Conservation (phyloP, 2,329 filamentous ascomycete genomes). For the Coleophoma eucalyptorum region DNA sequence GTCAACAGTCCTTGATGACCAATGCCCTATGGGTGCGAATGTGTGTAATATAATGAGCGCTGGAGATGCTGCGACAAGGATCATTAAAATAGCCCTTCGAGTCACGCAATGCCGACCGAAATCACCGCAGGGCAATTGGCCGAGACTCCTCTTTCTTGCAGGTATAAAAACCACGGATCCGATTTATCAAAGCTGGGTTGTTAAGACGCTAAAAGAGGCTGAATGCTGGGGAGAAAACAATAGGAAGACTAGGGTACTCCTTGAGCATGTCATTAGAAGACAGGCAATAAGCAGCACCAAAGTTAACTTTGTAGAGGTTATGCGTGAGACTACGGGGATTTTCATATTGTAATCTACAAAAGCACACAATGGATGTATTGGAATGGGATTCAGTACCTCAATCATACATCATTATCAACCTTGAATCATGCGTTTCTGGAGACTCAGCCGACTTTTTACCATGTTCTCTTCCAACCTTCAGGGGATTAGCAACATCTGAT, state of each 20-base stretch:
- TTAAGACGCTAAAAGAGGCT: background rate
- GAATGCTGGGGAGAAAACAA: background rate
- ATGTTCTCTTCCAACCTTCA: too few relatives aligned
- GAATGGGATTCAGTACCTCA: too few relatives aligned
- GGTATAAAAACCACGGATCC: background rate
- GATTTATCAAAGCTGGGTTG: background rate
- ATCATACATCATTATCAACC: too few relatives aligned
- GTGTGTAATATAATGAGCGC: too few relatives aligned
- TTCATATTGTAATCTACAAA: too few relatives aligned
- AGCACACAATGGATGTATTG: too few relatives aligned
- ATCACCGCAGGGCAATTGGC: background rate
- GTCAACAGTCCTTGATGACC: background rate
- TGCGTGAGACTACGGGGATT: background rate
- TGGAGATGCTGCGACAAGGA: too few relatives aligned
- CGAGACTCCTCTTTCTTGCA: background rate
- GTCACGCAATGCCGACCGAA: background rate
- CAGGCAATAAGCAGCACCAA: background rate
- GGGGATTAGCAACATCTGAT: too few relatives aligned
- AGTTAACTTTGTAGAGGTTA: background rate
- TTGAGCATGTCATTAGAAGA: background rate
- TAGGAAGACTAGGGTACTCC: background rate
- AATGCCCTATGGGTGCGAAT: background rate
- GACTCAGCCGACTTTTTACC: too few relatives aligned
- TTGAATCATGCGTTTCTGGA: too few relatives aligned
- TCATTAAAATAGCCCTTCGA: background rate